Percentiles rank a stretch among this genome's conserved stretches.
Evolutionary conservation across 371 early-diverging fungal species (phyloP).

Genomic region (Fennellomyces sp.): DNA sequence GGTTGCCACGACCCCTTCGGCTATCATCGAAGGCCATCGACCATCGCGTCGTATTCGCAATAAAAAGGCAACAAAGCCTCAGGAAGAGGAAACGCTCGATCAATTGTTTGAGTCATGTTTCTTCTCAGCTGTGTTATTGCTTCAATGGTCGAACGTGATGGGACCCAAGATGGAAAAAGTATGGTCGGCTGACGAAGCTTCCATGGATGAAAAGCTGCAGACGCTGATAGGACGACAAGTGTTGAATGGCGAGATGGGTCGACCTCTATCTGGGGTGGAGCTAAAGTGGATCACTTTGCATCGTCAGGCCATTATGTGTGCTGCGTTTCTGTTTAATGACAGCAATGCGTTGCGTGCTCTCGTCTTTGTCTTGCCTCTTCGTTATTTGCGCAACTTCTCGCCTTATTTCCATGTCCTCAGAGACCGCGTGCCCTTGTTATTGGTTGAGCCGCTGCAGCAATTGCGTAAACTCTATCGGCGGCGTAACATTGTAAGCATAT

Average conservation of each 20-base stretch:
- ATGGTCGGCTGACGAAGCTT: slow-evolving; percentile 30
- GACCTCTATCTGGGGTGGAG: slow-evolving; percentile 36
- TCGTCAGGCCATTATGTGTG: slow-evolving; percentile 44
- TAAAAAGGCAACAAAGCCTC: background rate
- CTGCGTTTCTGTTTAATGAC: slow-evolving; percentile 46
- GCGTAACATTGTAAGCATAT: slow-evolving; percentile 19
- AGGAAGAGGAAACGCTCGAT: slow-evolving; percentile 1
- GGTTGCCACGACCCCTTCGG: background rate
- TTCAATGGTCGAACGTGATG: slow-evolving; percentile 66
- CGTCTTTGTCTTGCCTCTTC: slow-evolving; percentile 56
- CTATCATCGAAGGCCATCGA: background rate
- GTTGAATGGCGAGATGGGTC: slow-evolving; percentile 64
- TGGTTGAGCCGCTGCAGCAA: slow-evolving; percentile 44
- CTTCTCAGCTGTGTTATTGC: slow-evolving; percentile 56
- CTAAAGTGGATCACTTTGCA: slow-evolving; percentile 62
- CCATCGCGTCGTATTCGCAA: background rate
- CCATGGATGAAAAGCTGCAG: slow-evolving; percentile 28
- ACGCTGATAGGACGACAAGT: slow-evolving; percentile 57
- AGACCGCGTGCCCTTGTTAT: slow-evolving; percentile 52
- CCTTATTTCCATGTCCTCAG: slow-evolving; percentile 53
- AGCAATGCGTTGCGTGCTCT: slow-evolving; percentile 40
- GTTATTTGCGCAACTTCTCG: slow-evolving; percentile 58
- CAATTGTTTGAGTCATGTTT: slow-evolving; percentile 58
- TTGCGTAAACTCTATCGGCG: slow-evolving; percentile 31
- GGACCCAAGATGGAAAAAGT: slow-evolving; percentile 65